Base-by-base conservation (phyloP, 1,284 basidiomycete genomes). In the Singerocomus rubriflavus region DNA sequence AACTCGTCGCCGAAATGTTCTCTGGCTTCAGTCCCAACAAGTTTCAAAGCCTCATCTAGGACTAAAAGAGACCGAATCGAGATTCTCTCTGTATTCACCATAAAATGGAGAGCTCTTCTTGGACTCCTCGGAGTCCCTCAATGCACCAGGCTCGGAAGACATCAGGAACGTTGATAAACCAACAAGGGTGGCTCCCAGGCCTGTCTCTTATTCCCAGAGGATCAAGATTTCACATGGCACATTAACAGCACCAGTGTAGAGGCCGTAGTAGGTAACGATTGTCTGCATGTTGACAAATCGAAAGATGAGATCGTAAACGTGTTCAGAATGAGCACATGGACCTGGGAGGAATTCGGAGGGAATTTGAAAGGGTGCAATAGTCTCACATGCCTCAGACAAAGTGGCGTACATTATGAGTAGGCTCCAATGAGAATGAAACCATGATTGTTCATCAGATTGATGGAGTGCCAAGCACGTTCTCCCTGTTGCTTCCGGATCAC, bases 401-500 rank as follows among this genome's bases (percentile, higher is more conserved):
- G 37, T 44, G 33, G 39, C 21, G 37, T 16, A 49, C 26, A 48
- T 44, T 35, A 31, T 12, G 42, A 25, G 33, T 30, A 31, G 37
- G 31, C 33, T 53, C 50, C 37, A 54, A 42, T 35, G 49, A 48
- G 47, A 55, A 21, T 21, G 52, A 32, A 44, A 41, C 21, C 16
- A 34, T 41, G 44, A 46, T 42, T 40, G 56, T 58, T 59, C 58
- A 57, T 55, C 53, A 57, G 49, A 46, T 57, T 46, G 33, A 30
- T 65, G 65, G 49, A 56, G 38, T 33, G 21, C 21, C 21, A 50
- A 30, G 47, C n/a, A 64, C 59, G 52, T 58, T 55, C 55, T 60
- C 49, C 50, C 64, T 78, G 95, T 65, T 95, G 67, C 66, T 84
- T 90, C 75, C 96, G 92, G 57, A 97, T 81, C 57, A 97, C 79